Percentiles rank a stretch among this genome's conserved stretches.
These are phyloP conservation scores for Phytophthora brassicae DNA, from an alignment of 352 stramenopile genomes.

Conservation along the genomic window DNA sequence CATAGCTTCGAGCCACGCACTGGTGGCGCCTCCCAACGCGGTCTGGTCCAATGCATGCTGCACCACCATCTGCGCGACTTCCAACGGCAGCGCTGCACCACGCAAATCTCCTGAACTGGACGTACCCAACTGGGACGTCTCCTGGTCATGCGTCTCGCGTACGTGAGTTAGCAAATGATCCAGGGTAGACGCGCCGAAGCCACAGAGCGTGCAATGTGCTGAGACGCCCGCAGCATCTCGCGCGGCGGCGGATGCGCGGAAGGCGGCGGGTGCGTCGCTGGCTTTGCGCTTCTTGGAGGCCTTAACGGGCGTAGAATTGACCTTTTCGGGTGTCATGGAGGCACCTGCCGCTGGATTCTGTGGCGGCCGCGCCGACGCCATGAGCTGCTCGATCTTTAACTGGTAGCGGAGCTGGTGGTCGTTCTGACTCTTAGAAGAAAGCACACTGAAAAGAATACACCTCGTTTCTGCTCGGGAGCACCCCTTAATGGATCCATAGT, in stretches of 20 bases:
- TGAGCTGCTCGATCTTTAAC: conserved; percentile 24
- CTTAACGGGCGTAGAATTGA: conserved; percentile 3
- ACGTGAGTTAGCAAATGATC: conserved; percentile 57
- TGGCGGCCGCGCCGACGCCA: conserved; percentile 24
- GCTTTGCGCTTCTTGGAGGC: conserved; percentile 67
- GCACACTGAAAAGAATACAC: conserved; percentile 3
- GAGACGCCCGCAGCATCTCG: conserved; percentile 6
- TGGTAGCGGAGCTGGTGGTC: not conserved
- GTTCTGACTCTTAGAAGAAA: conserved; percentile 3
- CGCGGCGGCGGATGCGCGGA: conserved; percentile 12
- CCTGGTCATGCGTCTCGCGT: conserved; percentile 38
- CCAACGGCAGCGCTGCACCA: conserved; percentile 45
- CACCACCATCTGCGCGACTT: conserved; percentile 62
- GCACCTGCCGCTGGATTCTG: not conserved
- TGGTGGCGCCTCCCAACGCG: conserved; percentile 55
- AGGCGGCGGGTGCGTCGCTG: conserved; percentile 20
- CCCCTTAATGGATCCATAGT: not conserved
- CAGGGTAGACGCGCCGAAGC: conserved; percentile 45
- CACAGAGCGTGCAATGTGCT: conserved; percentile 43
- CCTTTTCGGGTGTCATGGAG: conserved; percentile 3
- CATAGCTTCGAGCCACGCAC: conserved; percentile 50
- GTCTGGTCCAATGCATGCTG: conserved; percentile 50
- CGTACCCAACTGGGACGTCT: conserved; percentile 54
- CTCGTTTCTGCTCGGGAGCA: not conserved
- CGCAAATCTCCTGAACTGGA: conserved; percentile 3